Conservation (phyloP, 2,329 filamentous ascomycete genomes). For the Colletotrichum trifolii region DNA sequence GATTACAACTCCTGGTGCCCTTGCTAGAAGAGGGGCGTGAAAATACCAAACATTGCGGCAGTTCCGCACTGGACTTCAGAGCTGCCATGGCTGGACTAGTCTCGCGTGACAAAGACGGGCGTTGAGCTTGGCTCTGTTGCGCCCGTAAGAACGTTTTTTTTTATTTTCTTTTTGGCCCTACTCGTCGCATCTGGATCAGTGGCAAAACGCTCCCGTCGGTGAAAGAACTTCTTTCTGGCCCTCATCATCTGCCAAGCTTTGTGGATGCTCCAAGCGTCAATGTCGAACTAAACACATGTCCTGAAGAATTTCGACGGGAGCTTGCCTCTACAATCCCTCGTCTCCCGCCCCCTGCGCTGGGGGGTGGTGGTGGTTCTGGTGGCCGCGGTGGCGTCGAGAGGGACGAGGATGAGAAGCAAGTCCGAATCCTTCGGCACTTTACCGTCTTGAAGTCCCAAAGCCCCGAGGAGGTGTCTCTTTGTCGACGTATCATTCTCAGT, state of each 20-base stretch:
- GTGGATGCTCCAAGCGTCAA: conserved; percentile 7
- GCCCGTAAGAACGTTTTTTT: conserved; percentile 24
- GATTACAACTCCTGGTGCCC: conserved; percentile 7
- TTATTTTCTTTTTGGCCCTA: neutral
- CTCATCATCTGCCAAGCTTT: conserved; percentile 10
- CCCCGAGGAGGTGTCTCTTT: neutral
- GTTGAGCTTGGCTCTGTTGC: conserved; percentile 27
- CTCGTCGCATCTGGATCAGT: conserved; percentile 28
- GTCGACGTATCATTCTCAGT: conserved; percentile 2
- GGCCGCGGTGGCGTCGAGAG: conserved; percentile 3
- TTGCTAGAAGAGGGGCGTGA: conserved; percentile 15
- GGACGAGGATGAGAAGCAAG: conserved; percentile 5
- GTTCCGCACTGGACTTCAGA: conserved; percentile 6
- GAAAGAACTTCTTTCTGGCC: conserved; percentile 9
- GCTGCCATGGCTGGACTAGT: conserved; percentile 22
- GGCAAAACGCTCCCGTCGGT: conserved; percentile 20
- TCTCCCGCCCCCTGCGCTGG: no score
- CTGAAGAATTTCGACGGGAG: conserved; percentile 9
- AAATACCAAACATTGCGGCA: conserved; percentile 4
- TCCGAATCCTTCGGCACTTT: conserved; percentile 14
- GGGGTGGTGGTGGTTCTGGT: no score
- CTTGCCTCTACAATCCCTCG: conserved; percentile 3
- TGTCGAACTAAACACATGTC: conserved; percentile 7
- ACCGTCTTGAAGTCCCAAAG: conserved; percentile 6
- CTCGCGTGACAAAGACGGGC: conserved; percentile 24